Base-by-base conservation (phyloP, 179 eudicot species). In the Sideroxylon spinosum region DNA sequence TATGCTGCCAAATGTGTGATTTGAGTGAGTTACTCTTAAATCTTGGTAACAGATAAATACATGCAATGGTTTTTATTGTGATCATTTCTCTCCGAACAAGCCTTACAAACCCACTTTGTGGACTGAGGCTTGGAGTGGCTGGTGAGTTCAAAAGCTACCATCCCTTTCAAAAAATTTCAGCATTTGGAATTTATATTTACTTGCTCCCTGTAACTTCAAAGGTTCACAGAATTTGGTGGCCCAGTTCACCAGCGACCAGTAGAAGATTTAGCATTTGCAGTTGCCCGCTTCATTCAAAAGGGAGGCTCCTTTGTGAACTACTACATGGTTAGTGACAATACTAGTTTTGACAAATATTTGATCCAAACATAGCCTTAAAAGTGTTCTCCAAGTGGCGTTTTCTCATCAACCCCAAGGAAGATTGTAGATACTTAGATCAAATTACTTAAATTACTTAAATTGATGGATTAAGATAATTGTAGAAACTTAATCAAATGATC, bases 101-200 rank as follows among this genome's bases (percentile, higher is more conserved):
- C 88, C 87, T 25, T 84, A 87, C 78, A 91, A 91, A 76, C 96
- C 96, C 26, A 84, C 85, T 75, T 86, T 91, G 83, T 91, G 96
- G 96, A 91, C 96, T 16, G 96, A 91, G 84, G 92, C 96, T 73
- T 91, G 96, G 96, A 90, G 76, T 84, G 93, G 96, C 83, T 91
- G 96, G 96, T 91, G 84, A 72, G 75, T 81, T 68, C 14, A 53
- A 52, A 22, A 8, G 9, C 59, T 12, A 22, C 7, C 19, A 10
- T 48, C 12, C 23, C 20, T 75, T 16, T n/a, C 25, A 17, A 28
- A 17, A 28, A 55, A 77, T 12, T 68, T 1, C 44, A 17, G 23
- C n/a, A 1, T 53, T 14, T 66, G 13, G 32, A 76, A 49, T 65
- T 17, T 0, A 25, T 17, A 8, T 48, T 65, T 14, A 44, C 49